Evolutionary conservation across 169 alveolate genomes (phyloP), one percentile per base, ranked within the genome.

Genomic region (Plasmodium reichenowi): DNA sequence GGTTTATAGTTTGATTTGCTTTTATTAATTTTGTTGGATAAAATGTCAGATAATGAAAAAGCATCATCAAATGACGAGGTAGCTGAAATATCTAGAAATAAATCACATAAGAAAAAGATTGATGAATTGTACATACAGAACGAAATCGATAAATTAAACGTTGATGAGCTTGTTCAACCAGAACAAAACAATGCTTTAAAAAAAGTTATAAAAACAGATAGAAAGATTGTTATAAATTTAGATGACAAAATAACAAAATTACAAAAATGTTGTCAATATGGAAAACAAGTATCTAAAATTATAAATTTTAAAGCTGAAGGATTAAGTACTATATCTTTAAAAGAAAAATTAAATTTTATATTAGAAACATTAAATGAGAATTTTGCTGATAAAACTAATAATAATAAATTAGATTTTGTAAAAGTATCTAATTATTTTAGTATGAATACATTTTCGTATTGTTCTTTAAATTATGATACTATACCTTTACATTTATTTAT

Each of bases 221-320:
- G 90, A 54, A 67, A 52, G 7, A 80, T 80, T 22, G 68, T 67
- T 8, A 13, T 38, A 8, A 9, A 29, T 32, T 29, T 80, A n/a
- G 90, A 80, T 20, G 43, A 47, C n/a, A 80, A 54, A 56, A 80
- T 80, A 52, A 80, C 73, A 24, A 54, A 54, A 20, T 71, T 80
- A 15, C 83, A 80, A 38, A 80, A 80, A 20, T 80, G 76, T 22
- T 80, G 90, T 17, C 74, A 80, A 62, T 80, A 54, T 80, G 90
- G 90, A n/a, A 80, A 54, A 9, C 71, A 67, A 17, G 83, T 80
- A 8, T 67, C 83, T 47, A 80, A 52, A 38, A 80, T 80, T 7
- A 66, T 80, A 2, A 80, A 80, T 26, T 54, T 80, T 20, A 80
- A 80, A 67, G 90, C 90, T 45, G 90, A 80, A 48, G 80, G 90